Conservation (phyloP, 352 stramenopile species). For the Pseudoperonospora humuli region DNA sequence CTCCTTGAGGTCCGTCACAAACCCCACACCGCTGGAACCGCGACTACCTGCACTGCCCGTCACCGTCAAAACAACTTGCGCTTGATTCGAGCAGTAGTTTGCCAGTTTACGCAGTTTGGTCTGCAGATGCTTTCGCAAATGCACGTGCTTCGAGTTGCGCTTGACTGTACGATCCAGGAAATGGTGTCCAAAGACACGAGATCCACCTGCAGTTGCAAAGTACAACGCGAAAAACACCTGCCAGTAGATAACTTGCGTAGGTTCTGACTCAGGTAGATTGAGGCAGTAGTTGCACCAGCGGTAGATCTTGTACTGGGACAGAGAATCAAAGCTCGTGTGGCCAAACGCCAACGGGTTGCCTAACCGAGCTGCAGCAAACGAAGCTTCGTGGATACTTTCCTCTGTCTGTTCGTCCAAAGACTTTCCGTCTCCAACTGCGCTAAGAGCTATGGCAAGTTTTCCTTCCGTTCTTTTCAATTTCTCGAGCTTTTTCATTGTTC, state of each 20-base stretch:
- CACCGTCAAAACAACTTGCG: constrained; percentile 46
- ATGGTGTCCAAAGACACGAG: constrained; percentile 51
- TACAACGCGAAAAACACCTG: constrained; percentile 68
- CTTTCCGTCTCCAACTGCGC: constrained; percentile 16
- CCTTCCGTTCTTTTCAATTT: constrained; percentile 66
- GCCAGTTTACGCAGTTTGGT: constrained; percentile 43
- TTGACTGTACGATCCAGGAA: constrained; percentile 41
- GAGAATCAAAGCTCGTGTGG: constrained; percentile 49
- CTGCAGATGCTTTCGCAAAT: constrained; percentile 47
- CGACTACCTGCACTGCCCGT: constrained; percentile 8
- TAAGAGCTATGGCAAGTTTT: constrained; percentile 41
- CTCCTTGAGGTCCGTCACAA: constrained; percentile 30
- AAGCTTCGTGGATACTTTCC: constrained; percentile 11
- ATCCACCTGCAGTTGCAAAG: constrained; percentile 43
- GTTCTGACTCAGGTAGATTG: constrained; percentile 43
- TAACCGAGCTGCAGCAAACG: constrained; percentile 1
- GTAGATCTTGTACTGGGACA: constrained; percentile 61
- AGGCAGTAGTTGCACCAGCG: constrained; percentile 61
- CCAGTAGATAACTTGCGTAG: constrained; percentile 55
- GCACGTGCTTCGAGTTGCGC: constrained; percentile 30
- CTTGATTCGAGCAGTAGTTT: constrained; percentile 59
- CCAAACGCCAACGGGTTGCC: constrained; percentile 24
- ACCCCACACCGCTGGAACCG: constrained; percentile 3
- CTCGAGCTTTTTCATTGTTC: constrained; percentile 71
- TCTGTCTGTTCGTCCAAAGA: constrained; percentile 14